Evolutionary conservation across 495 filamentous ascomycete species (phyloP), one percentile per base, ranked within the genome.

Genomic region (Neurospora discreta): DNA sequence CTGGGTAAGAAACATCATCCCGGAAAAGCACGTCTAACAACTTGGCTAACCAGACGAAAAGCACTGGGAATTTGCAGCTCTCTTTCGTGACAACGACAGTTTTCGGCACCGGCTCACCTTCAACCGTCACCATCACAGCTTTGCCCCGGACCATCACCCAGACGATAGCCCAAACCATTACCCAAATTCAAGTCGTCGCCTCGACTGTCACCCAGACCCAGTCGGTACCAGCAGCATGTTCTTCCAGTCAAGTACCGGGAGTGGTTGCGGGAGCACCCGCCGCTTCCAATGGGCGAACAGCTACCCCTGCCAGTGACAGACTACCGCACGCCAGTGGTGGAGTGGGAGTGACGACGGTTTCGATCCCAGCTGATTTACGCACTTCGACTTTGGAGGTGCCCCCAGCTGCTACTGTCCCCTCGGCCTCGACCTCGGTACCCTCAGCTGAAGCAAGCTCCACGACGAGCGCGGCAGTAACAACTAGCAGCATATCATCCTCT

Each of bases 41-140:
- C 23, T 4, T 7, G 26, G 30, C 52, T 65, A 36, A 65, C 52
- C 2, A 9, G 3, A 60, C 52, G 7, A 67, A 39, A 6, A 70
- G 73, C 41, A 42, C 68, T 6, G 72, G 72, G 5, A 67, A 69
- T 39, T 69, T 74, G 23, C 80, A 82, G 72, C 74, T 82, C 5
- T 81, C 81, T 4, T 79, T 82, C 72, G 33, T 82, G 13, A 83
- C 81, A 26, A 79, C 75, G n/a, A 83, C 80, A 18, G 74, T 81
- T 38, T 80, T 78, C 70, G 77, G 52, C 8, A 78, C 77, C 33
- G 82, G 81, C 68, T 20, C 69, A 26, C 74, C 75, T 38, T 75
- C 78, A 10, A 83, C 82, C 13, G 77, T 81, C 40, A 85, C 82
- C 60, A 77, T 82, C 72, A 84, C 82, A 3, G 81, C 80, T 1